Evolutionary conservation across 306 rosid genomes (phyloP), one percentile per base, ranked within the genome.

Genomic region (Prunus campanulata): DNA sequence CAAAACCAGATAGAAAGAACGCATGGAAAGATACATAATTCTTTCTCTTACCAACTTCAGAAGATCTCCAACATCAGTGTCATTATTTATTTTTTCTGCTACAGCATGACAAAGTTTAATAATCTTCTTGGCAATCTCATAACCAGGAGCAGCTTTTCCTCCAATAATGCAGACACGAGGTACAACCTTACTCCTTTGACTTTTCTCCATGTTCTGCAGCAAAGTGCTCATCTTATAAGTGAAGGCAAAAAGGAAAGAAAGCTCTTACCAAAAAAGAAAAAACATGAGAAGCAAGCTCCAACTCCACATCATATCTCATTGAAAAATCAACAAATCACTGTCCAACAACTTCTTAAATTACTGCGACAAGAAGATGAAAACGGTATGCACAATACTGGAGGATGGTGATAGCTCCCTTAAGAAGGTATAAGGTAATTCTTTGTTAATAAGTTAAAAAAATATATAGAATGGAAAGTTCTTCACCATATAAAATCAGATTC

Each of bases 61-160:
- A 81, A 90, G 89, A 86, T 88, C 92, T 70, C 96, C 91, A 0
- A 90, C 62, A 72, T 90, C 91, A 72, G 59, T 61, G 77, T 90
- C 89, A 64, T 88, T 81, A 64, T 90, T 88, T 29, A 90, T 74
- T 83, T 85, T 86, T 64, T 90, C 96, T 51, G 91, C 91, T 5
- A 88, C 93, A 64, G 81, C 87, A 74, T 88, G 89, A 78, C 90
- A 86, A 63, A 90, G 93, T 81, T 90, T 88, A 84, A 90, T 88
- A 70, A 90, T 86, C 81, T 88, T 87, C 80, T 86, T 88, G 49
- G 96, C 96, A 72, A 80, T 80, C 77, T 86, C 93, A 80, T 88
- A 90, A 79, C 93, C 93, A 54, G 93, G 91, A 80, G 93, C 93
- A 57, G 96, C 96, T 78, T 90, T 90, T 75, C 96, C 96, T 68